These are phyloP conservation scores for Hemileia vastatrix DNA, from an alignment of 1,284 basidiomycete species.

Conservation along the genomic window DNA sequence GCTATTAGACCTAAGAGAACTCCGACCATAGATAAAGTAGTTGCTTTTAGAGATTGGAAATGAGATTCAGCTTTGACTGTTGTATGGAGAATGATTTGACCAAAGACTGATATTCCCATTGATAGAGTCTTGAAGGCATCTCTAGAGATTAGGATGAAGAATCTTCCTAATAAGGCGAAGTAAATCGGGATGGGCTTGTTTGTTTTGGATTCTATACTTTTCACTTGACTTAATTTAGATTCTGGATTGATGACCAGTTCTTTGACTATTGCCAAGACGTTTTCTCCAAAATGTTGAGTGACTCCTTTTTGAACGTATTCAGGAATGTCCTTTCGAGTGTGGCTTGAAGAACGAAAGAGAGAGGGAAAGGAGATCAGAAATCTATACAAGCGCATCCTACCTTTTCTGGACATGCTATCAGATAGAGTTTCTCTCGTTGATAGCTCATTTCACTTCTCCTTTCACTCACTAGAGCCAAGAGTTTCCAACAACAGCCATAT, in stretches of 20 bases:
- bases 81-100: constrained; percentile 31
- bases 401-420: too few species aligned
- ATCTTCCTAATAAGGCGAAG: constrained; percentile 58
- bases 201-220: too few species aligned
- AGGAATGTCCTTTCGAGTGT: constrained; percentile 75
- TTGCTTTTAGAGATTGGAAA: constrained; percentile 21
- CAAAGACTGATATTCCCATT: too few species aligned
- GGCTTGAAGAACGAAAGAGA: too few species aligned
- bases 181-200: constrained; percentile 54
- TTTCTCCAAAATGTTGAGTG: constrained; percentile 79
- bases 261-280: constrained; percentile 69
- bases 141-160: constrained; percentile 65
- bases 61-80: constrained; percentile 15
- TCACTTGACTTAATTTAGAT: too few species aligned
- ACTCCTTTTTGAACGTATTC: constrained; percentile 71
- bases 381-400: background rate
- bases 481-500: constrained; percentile 91
- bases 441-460: background rate
- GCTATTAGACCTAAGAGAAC: constrained; percentile 40
- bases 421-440: too few species aligned
- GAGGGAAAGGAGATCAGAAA: too few species aligned
- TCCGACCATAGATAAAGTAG: constrained; percentile 31
- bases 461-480: constrained; percentile 62
- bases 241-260: constrained; percentile 61
- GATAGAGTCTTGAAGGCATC: constrained; percentile 54